Evolutionary conservation across 148 eudicot genomes (phyloP), one percentile per base, ranked within the genome.

Genomic region (Chenopodium berlandieri): DNA sequence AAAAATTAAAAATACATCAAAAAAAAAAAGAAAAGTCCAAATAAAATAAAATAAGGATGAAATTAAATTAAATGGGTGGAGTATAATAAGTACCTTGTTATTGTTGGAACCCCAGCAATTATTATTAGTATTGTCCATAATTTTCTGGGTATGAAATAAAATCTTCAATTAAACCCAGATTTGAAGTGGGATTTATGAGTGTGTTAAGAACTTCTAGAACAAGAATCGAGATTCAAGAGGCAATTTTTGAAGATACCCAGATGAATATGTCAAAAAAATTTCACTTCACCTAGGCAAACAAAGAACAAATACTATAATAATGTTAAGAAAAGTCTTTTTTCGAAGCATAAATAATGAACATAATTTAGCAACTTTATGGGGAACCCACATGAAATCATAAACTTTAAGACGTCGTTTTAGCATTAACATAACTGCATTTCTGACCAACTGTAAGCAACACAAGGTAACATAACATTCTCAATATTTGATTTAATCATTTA

Each of bases 61-160:
- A 27, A 27, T 58, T 0, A 69, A 62, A 1, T 75, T 56, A 40
- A 40, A 40, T 40, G 73, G 79, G 80, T 46, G 40, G 7, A 64
- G 4, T 54, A 54, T 54, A 2, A 13, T 37, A 0, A 87, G 22
- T 78, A 93, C 97, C 95, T 89, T 87, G 48, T 86, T 76, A 82
- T 89, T 87, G 48, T 87, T 76, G 79, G 85, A 79, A 74, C 86
- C 82, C 91, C 90, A 89, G 77, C 92, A 88, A 73, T 85, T 91
- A 16, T 82, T 83, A 78, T 84, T 76, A 37, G 32, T 76, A 37
- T 32, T 77, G 90, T 86, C 92, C 97, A 93, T 91, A 32, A 52
- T 46, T 80, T 20, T 76, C 80, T 73, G 77, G 31, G 77, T 64
- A 27, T 78, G 84, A 64, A 79, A 27, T 78, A 85, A 64, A 81